Evolutionary conservation across 768 basidiomycete genomes (phyloP).

Genomic region (Paxillus rubicundulus): DNA sequence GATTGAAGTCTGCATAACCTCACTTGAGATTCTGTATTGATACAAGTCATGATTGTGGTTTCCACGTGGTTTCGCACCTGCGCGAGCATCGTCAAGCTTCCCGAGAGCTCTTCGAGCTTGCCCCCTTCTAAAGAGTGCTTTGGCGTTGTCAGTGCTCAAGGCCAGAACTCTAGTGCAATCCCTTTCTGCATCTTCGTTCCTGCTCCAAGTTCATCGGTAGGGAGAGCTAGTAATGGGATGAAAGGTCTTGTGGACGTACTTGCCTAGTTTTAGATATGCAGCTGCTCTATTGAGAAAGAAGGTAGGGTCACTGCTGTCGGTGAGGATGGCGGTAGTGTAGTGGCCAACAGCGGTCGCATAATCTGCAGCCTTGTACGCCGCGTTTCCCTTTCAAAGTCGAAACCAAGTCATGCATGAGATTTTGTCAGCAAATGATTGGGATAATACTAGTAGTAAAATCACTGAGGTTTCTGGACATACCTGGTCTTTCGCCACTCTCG

Average conservation of each 20-base stretch:
- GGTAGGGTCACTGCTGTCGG: slow-evolving; percentile 68
- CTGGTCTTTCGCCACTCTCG: slow-evolving; percentile 34
- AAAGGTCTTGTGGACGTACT: slow-evolving; percentile 55
- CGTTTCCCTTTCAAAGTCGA: slow-evolving; percentile 66
- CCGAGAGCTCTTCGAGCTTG: slow-evolving; percentile 65
- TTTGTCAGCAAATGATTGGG: neutral
- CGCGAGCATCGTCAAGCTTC: slow-evolving; percentile 54
- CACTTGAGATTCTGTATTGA: slow-evolving; percentile 1
- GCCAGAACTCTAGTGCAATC: slow-evolving; percentile 70
- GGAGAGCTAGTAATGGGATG: slow-evolving; percentile 3
- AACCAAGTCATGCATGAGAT: neutral
- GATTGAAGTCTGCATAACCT: slow-evolving; percentile 52
- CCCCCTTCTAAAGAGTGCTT: slow-evolving; percentile 75
- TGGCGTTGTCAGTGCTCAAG: slow-evolving; percentile 61
- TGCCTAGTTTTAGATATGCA: slow-evolving; percentile 91
- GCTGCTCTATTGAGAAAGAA: slow-evolving; percentile 87
- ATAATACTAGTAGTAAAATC: neutral
- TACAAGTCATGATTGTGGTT: neutral
- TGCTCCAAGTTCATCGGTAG: slow-evolving; percentile 28
- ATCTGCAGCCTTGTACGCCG: slow-evolving; percentile 78
- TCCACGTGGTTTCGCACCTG: slow-evolving; percentile 40
- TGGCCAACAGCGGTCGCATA: slow-evolving; percentile 80
- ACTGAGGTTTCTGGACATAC: slow-evolving; percentile 4
- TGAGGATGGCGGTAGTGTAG: slow-evolving; percentile 78
- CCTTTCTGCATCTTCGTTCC: slow-evolving; percentile 75